These are phyloP conservation scores for Pistacia integerrima DNA, from an alignment of 345 rosid genomes.

Conservation along the genomic window DNA sequence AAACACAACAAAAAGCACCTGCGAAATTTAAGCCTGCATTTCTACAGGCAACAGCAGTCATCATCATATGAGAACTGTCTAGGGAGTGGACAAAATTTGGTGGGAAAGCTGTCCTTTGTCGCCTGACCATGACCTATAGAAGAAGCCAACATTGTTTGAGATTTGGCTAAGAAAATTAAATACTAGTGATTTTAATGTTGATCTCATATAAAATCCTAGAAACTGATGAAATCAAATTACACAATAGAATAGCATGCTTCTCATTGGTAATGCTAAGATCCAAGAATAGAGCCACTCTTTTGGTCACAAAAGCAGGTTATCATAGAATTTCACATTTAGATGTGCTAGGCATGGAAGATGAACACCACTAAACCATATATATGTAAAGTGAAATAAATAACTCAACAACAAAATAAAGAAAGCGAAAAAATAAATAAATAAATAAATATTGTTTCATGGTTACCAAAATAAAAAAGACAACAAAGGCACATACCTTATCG, in stretches of 20 bases:
- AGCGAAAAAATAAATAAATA: neutral
- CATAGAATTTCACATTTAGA: conserved; percentile 1
- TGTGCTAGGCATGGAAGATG: neutral
- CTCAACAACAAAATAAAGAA: neutral
- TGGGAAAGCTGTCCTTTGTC: conserved; percentile 95
- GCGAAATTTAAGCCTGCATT: conserved; percentile 83
- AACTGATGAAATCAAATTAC: neutral
- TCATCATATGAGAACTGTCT: conserved; percentile 99
- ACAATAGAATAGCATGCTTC: neutral
- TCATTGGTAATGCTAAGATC: neutral
- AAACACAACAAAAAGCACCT: conserved; percentile 43
- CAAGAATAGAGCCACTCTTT: neutral
- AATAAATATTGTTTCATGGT: neutral
- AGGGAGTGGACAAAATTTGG: conserved; percentile 99
- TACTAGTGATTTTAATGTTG: neutral
- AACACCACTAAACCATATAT: neutral
- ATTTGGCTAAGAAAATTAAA: neutral
- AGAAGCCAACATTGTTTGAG: conserved; percentile 3
- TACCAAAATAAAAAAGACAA: neutral
- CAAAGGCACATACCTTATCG: conserved; percentile 57
- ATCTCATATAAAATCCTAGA: neutral
- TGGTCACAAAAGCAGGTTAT: neutral
- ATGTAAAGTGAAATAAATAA: neutral
- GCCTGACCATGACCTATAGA: conserved; percentile 68
- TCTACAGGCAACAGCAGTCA: conserved; percentile 95